Percentiles rank a stretch among this genome's conserved stretches.
Conservation (phyloP, 441 rosid genomes). For the Jatropha multifida region DNA sequence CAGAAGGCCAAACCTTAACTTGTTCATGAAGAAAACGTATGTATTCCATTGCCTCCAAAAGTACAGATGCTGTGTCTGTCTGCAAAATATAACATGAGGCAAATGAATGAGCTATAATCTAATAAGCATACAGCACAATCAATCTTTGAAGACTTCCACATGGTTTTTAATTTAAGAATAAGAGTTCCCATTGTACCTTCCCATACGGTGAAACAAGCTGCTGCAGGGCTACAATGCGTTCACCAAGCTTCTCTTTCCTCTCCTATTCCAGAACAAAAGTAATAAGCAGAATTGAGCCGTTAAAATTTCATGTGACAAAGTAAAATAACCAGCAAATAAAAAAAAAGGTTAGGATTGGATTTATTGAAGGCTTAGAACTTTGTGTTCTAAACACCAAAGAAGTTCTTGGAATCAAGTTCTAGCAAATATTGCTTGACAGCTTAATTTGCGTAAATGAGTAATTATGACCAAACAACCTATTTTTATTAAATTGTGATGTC, state of each 20-base stretch:
- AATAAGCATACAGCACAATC: neutral
- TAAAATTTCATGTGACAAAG: neutral
- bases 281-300: constrained; percentile 10
- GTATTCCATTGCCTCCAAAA: constrained; percentile 80
- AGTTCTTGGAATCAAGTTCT: neutral
- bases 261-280: constrained; percentile 49
- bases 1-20: constrained; percentile 67
- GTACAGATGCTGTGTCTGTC: constrained; percentile 98
- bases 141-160: neutral
- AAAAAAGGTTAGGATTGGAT: neutral
- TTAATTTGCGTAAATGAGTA: neutral
- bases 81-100: constrained; percentile 32
- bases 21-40: constrained; percentile 92
- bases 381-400: neutral
- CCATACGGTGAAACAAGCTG: constrained; percentile 97
- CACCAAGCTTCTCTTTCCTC: constrained; percentile 84
- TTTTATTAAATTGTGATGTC: neutral
- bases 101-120: neutral
- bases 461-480: neutral
- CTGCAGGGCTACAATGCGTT: constrained; percentile 78
- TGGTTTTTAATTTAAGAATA: neutral
- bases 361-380: neutral
- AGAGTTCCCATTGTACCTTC: constrained; percentile 50
- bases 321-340: neutral
- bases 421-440: neutral